phyloP scores from a whole-genome alignment of 768 basidiomycete species.

The Lanmaoa rubissima region DNA sequence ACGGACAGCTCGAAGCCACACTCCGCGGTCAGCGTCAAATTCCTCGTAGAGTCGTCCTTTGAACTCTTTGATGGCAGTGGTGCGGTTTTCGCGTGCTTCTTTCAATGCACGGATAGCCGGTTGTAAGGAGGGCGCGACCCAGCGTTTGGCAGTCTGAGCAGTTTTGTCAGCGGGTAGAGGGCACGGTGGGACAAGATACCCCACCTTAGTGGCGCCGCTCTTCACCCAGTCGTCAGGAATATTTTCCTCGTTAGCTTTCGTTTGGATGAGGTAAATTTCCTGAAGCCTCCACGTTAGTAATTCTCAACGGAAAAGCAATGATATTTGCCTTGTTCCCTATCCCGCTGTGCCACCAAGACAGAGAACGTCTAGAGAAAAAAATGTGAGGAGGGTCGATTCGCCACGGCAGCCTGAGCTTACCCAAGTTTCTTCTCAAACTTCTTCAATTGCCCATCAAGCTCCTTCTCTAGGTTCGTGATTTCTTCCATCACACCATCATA shows the following conservation, averaged over 20 bases:
- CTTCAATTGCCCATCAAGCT: constrained; percentile 65
- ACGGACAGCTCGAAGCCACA: constrained; percentile 82
- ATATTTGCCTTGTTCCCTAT: constrained; percentile 71
- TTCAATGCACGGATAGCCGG: constrained; percentile 77
- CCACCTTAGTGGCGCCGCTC: constrained; percentile 76
- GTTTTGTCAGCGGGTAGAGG: not conserved
- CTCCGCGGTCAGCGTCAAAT: constrained; percentile 75
- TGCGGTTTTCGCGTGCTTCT: constrained; percentile 90
- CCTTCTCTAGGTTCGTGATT: constrained; percentile 67
- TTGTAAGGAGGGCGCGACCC: constrained; percentile 70
- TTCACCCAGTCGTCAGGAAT: constrained; percentile 88
- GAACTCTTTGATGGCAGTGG: constrained; percentile 77
- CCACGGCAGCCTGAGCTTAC: constrained; percentile 36
- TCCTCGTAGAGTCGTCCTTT: constrained; percentile 74
- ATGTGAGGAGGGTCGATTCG: constrained; percentile 11
- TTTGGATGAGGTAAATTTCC: constrained; percentile 92
- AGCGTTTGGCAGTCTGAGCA: constrained; percentile 67
- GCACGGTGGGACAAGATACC: not conserved
- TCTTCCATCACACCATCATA: constrained; percentile 78
- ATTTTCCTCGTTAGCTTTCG: constrained; percentile 52
- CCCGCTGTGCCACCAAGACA: constrained; percentile 74
- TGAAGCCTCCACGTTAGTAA: constrained; percentile 29
- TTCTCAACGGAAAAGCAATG: not conserved
- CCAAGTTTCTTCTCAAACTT: constrained; percentile 65
- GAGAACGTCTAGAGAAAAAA: constrained; percentile 41